A percentile compares a stretch with the other conserved stretches of the same genome.
Conservation (phyloP, 2,329 filamentous ascomycete genomes). For the Taxawa tesnikishii region DNA sequence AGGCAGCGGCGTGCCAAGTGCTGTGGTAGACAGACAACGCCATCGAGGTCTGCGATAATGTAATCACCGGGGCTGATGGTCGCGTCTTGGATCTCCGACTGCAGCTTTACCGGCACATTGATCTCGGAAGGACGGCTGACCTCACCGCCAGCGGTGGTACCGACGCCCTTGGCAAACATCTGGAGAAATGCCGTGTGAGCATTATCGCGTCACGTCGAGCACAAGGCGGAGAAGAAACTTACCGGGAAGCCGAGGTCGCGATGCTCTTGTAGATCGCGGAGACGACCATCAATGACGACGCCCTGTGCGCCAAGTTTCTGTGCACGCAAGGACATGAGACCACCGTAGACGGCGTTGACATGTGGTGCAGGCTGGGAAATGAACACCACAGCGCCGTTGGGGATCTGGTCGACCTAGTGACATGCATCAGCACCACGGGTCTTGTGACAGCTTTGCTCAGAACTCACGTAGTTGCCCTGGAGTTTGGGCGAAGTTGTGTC, state of each 20-base stretch:
- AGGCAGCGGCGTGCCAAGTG: slow-evolving; percentile 13
- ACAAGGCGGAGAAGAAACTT: not conserved
- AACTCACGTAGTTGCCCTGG: slow-evolving; percentile 33
- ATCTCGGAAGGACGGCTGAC: slow-evolving; percentile 22
- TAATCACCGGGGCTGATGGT: slow-evolving; percentile 22
- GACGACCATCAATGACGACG: slow-evolving; percentile 26
- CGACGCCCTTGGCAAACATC: slow-evolving; percentile 21
- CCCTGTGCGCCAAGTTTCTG: slow-evolving; percentile 22
- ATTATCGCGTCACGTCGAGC: slow-evolving; percentile 1
- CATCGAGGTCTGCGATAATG: slow-evolving; percentile 22
- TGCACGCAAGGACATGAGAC: slow-evolving; percentile 25
- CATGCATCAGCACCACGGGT: not conserved
- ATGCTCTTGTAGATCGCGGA: slow-evolving; percentile 23
- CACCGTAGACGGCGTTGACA: slow-evolving; percentile 25
- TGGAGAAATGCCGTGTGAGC: too few species aligned
- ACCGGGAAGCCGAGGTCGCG: slow-evolving; percentile 10
- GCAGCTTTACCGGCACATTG: slow-evolving; percentile 20
- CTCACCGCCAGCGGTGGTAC: slow-evolving; percentile 19
- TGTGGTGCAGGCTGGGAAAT: slow-evolving; percentile 22
- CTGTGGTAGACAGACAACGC: slow-evolving; percentile 18
- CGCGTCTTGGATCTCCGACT: slow-evolving; percentile 15
- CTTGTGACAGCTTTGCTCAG: too few species aligned
- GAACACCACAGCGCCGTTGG: slow-evolving; percentile 22
- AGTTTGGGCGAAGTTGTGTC: slow-evolving; percentile 33
- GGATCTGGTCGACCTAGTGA: slow-evolving; percentile 17